Evolutionary conservation across 2,329 filamentous ascomycete species (phyloP).

Genomic region (Trichoderma sp.): DNA sequence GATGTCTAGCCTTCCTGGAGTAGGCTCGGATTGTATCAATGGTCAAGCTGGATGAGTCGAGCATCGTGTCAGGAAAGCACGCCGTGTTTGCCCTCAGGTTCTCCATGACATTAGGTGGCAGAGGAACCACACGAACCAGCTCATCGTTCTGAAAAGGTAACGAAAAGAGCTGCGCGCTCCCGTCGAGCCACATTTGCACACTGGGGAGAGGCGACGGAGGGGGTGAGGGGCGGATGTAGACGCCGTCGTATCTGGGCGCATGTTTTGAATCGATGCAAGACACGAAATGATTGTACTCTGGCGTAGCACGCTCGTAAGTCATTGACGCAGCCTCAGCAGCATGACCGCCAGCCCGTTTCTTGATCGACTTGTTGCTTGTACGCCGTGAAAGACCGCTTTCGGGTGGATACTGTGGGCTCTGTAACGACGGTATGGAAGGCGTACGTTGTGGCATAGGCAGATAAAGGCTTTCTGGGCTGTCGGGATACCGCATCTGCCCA

Average conservation of each 20-base stretch:
- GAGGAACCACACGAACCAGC: slow-evolving; percentile 48
- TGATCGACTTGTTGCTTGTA: slow-evolving; percentile 9
- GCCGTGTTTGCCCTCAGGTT: slow-evolving; percentile 57
- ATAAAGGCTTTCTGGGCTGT: slow-evolving; percentile 14
- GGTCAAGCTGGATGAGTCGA: slow-evolving; percentile 58
- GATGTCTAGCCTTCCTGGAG: slow-evolving; percentile 57
- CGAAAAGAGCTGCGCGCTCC: slow-evolving; percentile 38
- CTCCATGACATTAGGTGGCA: slow-evolving; percentile 59
- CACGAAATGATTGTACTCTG: slow-evolving; percentile 21
- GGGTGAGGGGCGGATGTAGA: slow-evolving; percentile 41
- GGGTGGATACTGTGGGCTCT: neutral
- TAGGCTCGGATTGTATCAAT: slow-evolving; percentile 62
- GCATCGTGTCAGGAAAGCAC: slow-evolving; percentile 64
- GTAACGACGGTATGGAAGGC: neutral
- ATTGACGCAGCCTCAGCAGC: slow-evolving; percentile 7
- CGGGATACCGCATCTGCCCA: slow-evolving; percentile 17
- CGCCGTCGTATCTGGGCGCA: slow-evolving; percentile 29
- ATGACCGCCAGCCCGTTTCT: neutral
- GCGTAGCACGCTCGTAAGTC: neutral
- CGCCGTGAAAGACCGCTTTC: neutral
- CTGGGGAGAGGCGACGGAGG: slow-evolving; percentile 43
- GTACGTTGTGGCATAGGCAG: neutral
- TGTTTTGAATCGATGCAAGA: slow-evolving; percentile 19
- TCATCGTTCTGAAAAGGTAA: slow-evolving; percentile 42
- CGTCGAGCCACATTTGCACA: slow-evolving; percentile 45